These are phyloP conservation scores for Nemania abortiva DNA, from an alignment of 2,329 filamentous ascomycete species.

Conservation along the genomic window DNA sequence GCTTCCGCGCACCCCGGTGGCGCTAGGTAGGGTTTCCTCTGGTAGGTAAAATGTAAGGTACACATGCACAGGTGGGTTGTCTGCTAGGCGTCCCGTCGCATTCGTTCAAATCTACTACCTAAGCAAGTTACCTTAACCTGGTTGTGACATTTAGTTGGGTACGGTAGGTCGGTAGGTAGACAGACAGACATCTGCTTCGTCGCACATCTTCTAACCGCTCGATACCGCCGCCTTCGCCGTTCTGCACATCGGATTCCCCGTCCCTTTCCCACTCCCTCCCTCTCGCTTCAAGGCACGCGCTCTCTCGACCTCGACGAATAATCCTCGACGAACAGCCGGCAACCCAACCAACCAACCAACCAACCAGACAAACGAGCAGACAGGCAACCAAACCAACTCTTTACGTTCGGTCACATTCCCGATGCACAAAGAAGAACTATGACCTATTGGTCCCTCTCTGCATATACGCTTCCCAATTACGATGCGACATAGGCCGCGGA, in stretches of 20 bases:
- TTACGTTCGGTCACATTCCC: neutral
- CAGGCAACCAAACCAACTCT: too few relatives aligned
- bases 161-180: neutral
- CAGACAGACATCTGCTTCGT: slow-evolving; percentile 9
- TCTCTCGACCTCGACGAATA: slow-evolving; percentile 13
- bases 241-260: slow-evolving; percentile 11
- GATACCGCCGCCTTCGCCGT: slow-evolving; percentile 19
- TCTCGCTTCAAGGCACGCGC: neutral
- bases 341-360: neutral
- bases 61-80: neutral
- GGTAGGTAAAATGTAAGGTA: neutral
- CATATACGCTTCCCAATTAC: slow-evolving; percentile 14
- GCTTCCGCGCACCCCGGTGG: slow-evolving; percentile 29
- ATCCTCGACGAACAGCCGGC: neutral
- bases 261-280: neutral
- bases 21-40: slow-evolving; percentile 9
- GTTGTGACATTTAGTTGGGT: neutral
- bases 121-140: too few relatives aligned
- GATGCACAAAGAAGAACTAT: slow-evolving; percentile 14
- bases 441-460: slow-evolving; percentile 21
- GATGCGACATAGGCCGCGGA: slow-evolving; percentile 33
- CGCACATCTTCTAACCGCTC: slow-evolving; percentile 18
- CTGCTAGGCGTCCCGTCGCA: slow-evolving; percentile 4
- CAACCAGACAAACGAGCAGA: neutral
- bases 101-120: neutral